Base-by-base conservation (phyloP, 805 yeast genomes). In the Kuraishia capsulata region DNA sequence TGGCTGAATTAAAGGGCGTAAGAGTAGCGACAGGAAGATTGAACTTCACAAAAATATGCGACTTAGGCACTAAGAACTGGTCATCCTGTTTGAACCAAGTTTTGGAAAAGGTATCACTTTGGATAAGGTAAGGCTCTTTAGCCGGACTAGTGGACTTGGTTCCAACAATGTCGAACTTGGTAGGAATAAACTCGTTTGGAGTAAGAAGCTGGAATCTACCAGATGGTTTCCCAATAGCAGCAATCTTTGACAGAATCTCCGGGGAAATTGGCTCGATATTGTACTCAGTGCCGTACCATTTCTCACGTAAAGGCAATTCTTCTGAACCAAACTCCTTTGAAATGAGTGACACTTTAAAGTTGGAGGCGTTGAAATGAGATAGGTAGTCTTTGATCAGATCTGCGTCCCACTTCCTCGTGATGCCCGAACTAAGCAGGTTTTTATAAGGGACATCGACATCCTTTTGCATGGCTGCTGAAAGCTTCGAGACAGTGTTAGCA, bases 61-160 rank as follows among this genome's bases (percentile, higher is more conserved):
- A 92, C 61, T 89, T 84, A 36, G 97, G 98, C 14, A 85, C 83
- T 66, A 82, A 76, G 53, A 90, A 84, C 37, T 80, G 76, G 47
- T 90, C 96, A 61, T 90, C 96, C 49, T 81, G 81, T 56, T 90
- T 90, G 57, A 67, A 85, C 97, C 97, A 90, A 28, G 85, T 62
- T 48, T 78, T 79, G 29, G 68, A 58, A 35, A 66, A 66, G 11
- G 69, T 59, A 34, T 69, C 66, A 34, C 71, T 66, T 42, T 70
- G 60, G 39, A 92, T 60, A 30, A 87, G 62, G 28, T 64, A 64
- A 1, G 97, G 96, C 43, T 72, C 73, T 21, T 66, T 67, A 34
- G 64, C 49, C 3, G 76, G 71, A 62, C 11, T 53, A 51, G 3
- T 49, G 44, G 21, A 55, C 57, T 14, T 53, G 53, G 26, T 57